phyloP scores from a whole-genome alignment of 1,139 yeast species.

The Diutina sp. region DNA sequence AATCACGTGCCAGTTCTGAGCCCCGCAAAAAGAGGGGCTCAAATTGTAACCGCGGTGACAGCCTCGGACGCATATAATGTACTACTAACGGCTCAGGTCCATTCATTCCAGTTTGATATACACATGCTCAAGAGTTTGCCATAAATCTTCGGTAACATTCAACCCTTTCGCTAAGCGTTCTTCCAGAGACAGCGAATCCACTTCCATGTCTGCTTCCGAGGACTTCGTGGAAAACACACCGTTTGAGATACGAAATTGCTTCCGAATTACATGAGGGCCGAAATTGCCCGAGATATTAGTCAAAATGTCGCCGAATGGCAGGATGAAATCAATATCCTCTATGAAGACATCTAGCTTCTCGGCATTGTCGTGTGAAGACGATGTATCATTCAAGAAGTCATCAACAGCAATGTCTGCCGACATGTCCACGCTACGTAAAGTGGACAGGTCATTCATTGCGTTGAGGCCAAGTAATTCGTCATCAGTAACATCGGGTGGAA shows the following conservation, averaged over 20 bases:
- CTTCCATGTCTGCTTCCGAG: background rate
- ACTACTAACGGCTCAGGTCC: background rate
- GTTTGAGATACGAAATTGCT: background rate
- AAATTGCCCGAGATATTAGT: background rate
- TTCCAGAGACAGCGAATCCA: background rate
- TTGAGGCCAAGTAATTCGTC: slow-evolving; percentile 27
- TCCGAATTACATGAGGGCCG: background rate
- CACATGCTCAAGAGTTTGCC: background rate
- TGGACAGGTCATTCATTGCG: slow-evolving; percentile 14
- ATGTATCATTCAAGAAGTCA: background rate
- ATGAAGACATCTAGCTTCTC: background rate
- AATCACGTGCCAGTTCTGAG: background rate
- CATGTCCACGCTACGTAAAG: slow-evolving; percentile 5
- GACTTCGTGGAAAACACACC: background rate
- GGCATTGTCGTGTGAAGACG: background rate
- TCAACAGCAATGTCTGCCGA: slow-evolving; percentile 1
- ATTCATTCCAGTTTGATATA: background rate
- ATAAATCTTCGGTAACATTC: slow-evolving; percentile 1
- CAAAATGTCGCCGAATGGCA: background rate
- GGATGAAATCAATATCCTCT: background rate
- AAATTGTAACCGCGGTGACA: background rate
- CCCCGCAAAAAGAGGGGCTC: background rate
- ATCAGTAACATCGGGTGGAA: slow-evolving; percentile 25
- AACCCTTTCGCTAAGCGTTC: background rate
- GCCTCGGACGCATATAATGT: background rate